Evolutionary conservation across 441 rosid species (phyloP), one percentile per base, ranked within the genome.

Genomic region (Daphne laureola): DNA sequence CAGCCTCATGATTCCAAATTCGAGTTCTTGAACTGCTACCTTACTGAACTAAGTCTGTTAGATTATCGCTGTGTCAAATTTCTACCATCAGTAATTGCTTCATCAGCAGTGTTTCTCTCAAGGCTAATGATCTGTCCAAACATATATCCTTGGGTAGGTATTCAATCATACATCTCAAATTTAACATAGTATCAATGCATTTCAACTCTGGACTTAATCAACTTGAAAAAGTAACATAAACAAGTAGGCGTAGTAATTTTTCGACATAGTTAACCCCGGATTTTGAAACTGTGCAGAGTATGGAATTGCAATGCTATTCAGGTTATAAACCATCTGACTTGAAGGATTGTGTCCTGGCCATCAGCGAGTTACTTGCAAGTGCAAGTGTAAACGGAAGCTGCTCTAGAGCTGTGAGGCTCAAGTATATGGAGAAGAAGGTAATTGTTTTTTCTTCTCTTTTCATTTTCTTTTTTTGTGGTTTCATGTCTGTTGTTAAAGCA

Each of bases 41-140:
- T 78, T 44, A 76, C 80, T 0, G 83, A 74, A 66, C 66, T 78
- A 35, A 72, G 78, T 43, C 60, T 78, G 67, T 56, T 74, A 57
- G 78, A 74, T 38, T 78, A 78, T 42, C 63, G 56, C 13, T 74
- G 76, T 40, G 8, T 78, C 25, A 54, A 15, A 48, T 78, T 72
- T 68, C 58, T 78, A 60, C 80, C 83, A 8, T 78, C 83, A 14
- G 2, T 63, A 15, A 60, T 78, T 8, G 79, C 83, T 45, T 77
- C 83, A 45, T 68, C 83, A 0, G 73, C 58, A 42, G 58, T 57
- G 13, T 78, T 69, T 23, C 73, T 78, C 51, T 57, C 79, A 36
- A 64, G 78, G 62, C 75, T 67, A 56, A 69, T 65, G 3, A 17
- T 63, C 52, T 56, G 51, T 31, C 80, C 79, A 45, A 58, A 55